Conservation (phyloP, 768 basidiomycete genomes). For the Boletus subparvulus region DNA sequence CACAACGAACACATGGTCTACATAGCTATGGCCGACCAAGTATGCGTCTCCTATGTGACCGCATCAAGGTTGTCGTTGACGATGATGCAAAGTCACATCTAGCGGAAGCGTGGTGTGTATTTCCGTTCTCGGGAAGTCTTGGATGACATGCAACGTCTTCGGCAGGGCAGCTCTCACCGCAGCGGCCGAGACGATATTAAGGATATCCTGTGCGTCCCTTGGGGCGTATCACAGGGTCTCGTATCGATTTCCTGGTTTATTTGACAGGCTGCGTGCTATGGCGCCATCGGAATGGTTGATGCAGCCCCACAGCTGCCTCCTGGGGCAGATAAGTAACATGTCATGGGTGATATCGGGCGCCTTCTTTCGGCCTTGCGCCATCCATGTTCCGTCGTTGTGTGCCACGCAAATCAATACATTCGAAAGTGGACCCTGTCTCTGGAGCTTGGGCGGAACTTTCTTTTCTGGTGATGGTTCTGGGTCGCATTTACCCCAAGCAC, state of each 20-base stretch:
- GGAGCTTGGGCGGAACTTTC: not conserved
- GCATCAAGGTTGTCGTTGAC: not conserved
- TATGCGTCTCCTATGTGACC: constrained; percentile 8
- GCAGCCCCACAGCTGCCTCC: too few relatives aligned
- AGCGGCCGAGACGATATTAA: not conserved
- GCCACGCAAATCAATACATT: constrained; percentile 12
- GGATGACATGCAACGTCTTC: constrained; percentile 1
- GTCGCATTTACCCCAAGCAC: constrained; percentile 1
- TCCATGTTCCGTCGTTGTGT: not conserved
- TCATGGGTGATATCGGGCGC: not conserved
- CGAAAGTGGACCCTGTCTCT: constrained; percentile 13
- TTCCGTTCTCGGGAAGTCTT: not conserved
- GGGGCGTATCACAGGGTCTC: not conserved
- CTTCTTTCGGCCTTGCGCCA: constrained; percentile 1
- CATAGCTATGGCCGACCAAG: not conserved
- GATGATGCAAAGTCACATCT: not conserved
- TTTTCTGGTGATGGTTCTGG: constrained; percentile 10
- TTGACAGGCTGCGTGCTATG: not conserved
- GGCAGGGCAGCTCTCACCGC: constrained; percentile 5
- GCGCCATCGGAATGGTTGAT: too few relatives aligned
- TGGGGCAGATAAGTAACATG: not conserved
- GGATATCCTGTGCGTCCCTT: not conserved
- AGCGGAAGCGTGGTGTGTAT: not conserved
- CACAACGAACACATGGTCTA: not conserved
- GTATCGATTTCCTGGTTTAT: not conserved